phyloP scores from a whole-genome alignment of 2,329 filamentous ascomycete species.

The Lachnellula hyalina region DNA sequence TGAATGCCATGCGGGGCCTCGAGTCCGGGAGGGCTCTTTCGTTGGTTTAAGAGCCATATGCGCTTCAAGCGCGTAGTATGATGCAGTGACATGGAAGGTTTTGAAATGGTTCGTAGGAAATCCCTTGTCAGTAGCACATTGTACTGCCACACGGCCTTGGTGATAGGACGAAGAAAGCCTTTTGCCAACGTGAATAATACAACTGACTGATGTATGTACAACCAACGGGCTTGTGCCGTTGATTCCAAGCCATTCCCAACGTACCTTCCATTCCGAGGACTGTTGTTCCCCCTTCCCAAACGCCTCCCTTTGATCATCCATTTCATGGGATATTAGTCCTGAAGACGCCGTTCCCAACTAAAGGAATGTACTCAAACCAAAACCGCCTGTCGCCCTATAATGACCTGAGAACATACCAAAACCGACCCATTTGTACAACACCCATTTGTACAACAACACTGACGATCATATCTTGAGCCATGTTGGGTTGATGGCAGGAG shows the following conservation, averaged over 20 bases:
- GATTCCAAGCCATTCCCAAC: background rate
- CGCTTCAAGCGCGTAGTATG: background rate
- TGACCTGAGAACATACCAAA: background rate
- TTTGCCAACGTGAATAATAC: conserved; percentile 4
- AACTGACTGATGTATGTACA: conserved; percentile 9
- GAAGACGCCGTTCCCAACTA: conserved; percentile 11
- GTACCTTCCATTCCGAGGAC: background rate
- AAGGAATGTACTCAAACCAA: background rate
- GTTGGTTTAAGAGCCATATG: background rate
- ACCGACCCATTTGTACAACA: background rate
- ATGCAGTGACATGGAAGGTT: background rate
- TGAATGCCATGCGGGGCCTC: background rate
- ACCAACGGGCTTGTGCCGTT: background rate
- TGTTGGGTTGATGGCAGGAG: conserved; percentile 18
- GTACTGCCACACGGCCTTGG: conserved; percentile 22
- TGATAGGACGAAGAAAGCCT: conserved; percentile 5
- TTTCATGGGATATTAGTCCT: background rate
- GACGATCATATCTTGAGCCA: conserved; percentile 16
- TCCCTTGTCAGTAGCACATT: conserved; percentile 17
- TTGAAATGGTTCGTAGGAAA: conserved; percentile 5
- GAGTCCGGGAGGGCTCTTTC: background rate
- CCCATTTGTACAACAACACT: background rate
- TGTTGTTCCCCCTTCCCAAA: conserved; percentile 8
- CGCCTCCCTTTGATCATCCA: conserved; percentile 8
- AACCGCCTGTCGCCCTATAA: background rate